Evolutionary conservation across 129 eudicot genomes (phyloP).

Genomic region (Mikania micrantha): DNA sequence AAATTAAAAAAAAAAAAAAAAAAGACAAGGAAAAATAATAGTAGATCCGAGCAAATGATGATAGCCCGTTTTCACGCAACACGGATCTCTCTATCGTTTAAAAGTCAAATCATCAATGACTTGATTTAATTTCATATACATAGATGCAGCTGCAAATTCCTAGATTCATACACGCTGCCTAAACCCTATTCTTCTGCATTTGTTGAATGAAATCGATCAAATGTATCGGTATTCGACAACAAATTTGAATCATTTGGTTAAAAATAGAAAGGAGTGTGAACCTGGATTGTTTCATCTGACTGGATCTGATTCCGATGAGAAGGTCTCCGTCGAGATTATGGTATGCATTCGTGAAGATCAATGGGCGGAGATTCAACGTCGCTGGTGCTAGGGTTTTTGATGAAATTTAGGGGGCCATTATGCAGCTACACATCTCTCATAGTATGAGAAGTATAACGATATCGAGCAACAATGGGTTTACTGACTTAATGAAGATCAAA

Average conservation of each 20-base stretch:
- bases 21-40: too few species aligned
- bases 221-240: not conserved
- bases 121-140: conserved; percentile 10
- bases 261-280: not conserved
- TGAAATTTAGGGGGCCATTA: conserved; percentile 38
- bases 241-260: not conserved
- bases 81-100: too few species aligned
- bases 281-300: not conserved
- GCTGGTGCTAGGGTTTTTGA: conserved; percentile 27
- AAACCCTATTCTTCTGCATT: conserved; percentile 16
- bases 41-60: too few species aligned
- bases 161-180: not conserved
- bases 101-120: conserved; percentile 21
- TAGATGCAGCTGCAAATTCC: not conserved
- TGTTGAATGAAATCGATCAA: conserved; percentile 15
- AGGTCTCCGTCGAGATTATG: conserved; percentile 1
- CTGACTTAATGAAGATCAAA: conserved; percentile 96
- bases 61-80: too few species aligned
- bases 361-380: conserved; percentile 5
- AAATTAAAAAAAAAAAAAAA: too few species aligned
- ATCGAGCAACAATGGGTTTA: conserved; percentile 59
- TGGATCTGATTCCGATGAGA: conserved; percentile 14
- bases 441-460: conserved; percentile 94
- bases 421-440: conserved; percentile 94
- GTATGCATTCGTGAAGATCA: not conserved